Evolutionary conservation across 345 rosid species (phyloP).

Genomic region (Salix purpurea): DNA sequence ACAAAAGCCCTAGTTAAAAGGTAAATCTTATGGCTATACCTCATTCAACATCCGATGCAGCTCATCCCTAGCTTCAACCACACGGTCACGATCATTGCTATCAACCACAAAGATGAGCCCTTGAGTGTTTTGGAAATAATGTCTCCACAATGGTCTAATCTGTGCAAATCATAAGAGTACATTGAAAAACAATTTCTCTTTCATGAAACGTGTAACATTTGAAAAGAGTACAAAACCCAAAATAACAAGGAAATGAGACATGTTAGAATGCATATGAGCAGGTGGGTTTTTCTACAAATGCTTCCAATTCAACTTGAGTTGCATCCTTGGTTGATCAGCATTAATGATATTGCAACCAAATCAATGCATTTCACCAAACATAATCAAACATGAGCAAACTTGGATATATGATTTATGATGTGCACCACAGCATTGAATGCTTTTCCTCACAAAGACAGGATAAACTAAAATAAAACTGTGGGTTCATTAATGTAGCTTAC

Average conservation of each 20-base stretch:
- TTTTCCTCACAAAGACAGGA: conserved; percentile 14
- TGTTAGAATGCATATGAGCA: background rate
- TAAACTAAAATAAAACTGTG: conserved; percentile 23
- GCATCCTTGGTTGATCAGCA: background rate
- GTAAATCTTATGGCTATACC: background rate
- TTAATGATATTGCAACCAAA: conserved; percentile 4
- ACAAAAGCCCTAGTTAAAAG: background rate
- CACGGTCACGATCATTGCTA: conserved; percentile 19
- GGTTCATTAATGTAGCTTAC: conserved; percentile 41
- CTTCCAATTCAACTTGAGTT: background rate
- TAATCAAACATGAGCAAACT: background rate
- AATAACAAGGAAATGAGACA: background rate
- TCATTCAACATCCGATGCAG: conserved; percentile 22
- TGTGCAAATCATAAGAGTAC: background rate
- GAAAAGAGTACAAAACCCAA: background rate
- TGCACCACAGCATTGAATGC: conserved; percentile 33
- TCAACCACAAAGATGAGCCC: conserved; percentile 22
- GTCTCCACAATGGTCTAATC: conserved; percentile 25
- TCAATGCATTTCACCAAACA: background rate
- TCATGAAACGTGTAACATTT: background rate
- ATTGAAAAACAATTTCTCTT: background rate
- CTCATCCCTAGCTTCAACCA: conserved; percentile 20
- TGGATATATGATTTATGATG: background rate
- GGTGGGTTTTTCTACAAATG: background rate
- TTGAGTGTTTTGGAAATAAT: conserved; percentile 22